Evolutionary conservation across 2,329 filamentous ascomycete species (phyloP).

Genomic region (Paraphoma chrysanthemicola): DNA sequence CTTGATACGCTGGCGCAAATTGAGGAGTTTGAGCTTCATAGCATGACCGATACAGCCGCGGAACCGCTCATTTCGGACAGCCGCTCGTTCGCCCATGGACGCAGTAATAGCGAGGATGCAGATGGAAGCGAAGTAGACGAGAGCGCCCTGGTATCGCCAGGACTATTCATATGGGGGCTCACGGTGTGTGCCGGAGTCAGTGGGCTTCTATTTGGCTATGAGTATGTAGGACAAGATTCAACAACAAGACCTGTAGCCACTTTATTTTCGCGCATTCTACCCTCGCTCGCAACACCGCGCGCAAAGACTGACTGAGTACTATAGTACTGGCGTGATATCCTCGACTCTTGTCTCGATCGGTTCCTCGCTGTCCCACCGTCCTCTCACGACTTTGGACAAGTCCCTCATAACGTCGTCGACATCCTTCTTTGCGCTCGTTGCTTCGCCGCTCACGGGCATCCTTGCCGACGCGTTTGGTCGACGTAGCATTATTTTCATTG

Average conservation of each 20-base stretch:
- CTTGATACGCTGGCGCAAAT: conserved; percentile 12
- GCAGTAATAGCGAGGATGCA: conserved; percentile 15
- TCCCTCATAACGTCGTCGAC: conserved; percentile 65
- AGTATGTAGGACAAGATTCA: conserved; percentile 48
- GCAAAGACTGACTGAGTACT: neutral
- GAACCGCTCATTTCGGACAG: conserved; percentile 40
- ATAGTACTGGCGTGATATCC: conserved; percentile 66
- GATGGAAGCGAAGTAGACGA: conserved; percentile 39
- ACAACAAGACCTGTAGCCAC: neutral
- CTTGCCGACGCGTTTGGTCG: conserved; percentile 78
- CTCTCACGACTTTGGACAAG: conserved; percentile 62
- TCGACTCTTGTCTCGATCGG: conserved; percentile 65
- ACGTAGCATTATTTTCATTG: conserved; percentile 79
- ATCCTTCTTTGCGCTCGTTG: conserved; percentile 63
- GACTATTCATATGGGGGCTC: conserved; percentile 61
- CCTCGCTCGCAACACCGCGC: too few species aligned
- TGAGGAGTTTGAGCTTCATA: conserved; percentile 31
- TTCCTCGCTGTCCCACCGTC: conserved; percentile 59
- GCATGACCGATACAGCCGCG: conserved; percentile 38
- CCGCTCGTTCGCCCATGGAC: conserved; percentile 13
- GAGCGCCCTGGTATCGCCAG: conserved; percentile 33
- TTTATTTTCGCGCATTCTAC: neutral
- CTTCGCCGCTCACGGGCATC: conserved; percentile 61
- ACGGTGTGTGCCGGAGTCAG: conserved; percentile 65
- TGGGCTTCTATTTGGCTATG: conserved; percentile 68